These are phyloP conservation scores for Oryza glaberrima DNA, from an alignment of 176 grass and related monocot genomes.

Conservation along the genomic window DNA sequence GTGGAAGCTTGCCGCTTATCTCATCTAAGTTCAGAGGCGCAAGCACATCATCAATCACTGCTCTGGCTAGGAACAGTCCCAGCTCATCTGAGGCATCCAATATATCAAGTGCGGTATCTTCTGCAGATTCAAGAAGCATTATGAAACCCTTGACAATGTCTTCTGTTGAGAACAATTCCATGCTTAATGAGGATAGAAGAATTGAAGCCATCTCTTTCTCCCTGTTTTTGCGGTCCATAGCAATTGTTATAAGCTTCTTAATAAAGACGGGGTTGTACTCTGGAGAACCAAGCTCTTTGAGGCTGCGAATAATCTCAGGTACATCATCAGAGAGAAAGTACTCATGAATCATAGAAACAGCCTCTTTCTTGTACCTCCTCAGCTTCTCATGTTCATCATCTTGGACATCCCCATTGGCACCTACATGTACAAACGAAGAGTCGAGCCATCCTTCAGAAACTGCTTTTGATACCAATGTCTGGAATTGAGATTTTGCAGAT, in stretches of 20 bases:
- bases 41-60: conserved; percentile 94
- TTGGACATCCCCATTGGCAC: conserved; percentile 46
- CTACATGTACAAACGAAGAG: conserved; percentile 51
- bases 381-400: conserved; percentile 77
- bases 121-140: conserved; percentile 93
- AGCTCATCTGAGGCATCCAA: conserved; percentile 91
- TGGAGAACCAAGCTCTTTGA: conserved; percentile 74
- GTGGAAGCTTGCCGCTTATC: conserved; percentile 76
- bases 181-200: conserved; percentile 84
- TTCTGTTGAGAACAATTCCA: conserved; percentile 84
- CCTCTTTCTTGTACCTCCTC: conserved; percentile 79
- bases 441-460: conserved; percentile 84
- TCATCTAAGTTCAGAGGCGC: conserved; percentile 88
- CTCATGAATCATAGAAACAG: conserved; percentile 89
- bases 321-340: conserved; percentile 93
- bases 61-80: conserved; percentile 84
- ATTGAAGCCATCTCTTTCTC: conserved; percentile 95
- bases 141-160: conserved; percentile 83
- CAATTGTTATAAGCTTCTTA: conserved; percentile 91
- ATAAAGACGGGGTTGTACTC: conserved; percentile 83
- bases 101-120: conserved; percentile 92
- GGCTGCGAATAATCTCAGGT: conserved; percentile 72
- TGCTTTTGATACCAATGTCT: conserved; percentile 67
- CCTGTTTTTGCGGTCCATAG: conserved; percentile 93
- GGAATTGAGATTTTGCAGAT: conserved; percentile 73